Base-by-base conservation (phyloP, 2,329 filamentous ascomycete genomes). In the Arthrinium phaeospermum region DNA sequence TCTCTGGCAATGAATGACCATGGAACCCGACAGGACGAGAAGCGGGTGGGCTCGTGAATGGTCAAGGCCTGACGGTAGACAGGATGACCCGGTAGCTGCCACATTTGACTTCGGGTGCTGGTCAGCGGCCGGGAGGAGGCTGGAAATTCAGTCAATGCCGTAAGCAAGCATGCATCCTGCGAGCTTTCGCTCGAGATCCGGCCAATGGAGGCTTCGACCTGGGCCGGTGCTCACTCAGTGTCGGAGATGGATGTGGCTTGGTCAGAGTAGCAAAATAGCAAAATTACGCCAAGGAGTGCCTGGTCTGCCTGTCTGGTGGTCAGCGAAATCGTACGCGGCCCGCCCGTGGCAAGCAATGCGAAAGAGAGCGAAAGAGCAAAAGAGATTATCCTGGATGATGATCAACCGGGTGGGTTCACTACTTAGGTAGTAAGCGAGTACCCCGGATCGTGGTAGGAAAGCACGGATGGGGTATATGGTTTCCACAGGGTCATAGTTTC, bases 381-480 rank as follows among this genome's bases (percentile, higher is more conserved):
- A 24, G 47, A 7, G 4, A 41, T n/a, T 34, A 41, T 13, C 57
- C 34, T 41, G 34, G 34, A 24, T 41, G 34, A 24, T 41, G 19
- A 64, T 24, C 34, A 64, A 34, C 19, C 57, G n/a, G 57, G 57
- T 30, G 34, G 12, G 19, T n/a, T 7, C 22, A 47, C 46, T 10
- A 37, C 37, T 8, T 37, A 53, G 27, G 51, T 30, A 41, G 57
- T 41, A 64, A 41, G 30, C 34, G 34, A 10, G 19, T 64, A 64
- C 30, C 57, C 57, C 57, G 37, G 57, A 64, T 34, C 53, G 27
- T 10, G 14, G 16, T 34, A 27, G 53, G 34, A 64, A 64, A 64
- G 34, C 57, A 64, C 57, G 12, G 57, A 64, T 41, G 57, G 57
- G 57, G 57, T 64, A 64, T 64, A 64, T 22, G 10, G 37, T 8